phyloP scores from a whole-genome alignment of 192 early-diverging fungal genomes.

The Coemansia reversa region DNA sequence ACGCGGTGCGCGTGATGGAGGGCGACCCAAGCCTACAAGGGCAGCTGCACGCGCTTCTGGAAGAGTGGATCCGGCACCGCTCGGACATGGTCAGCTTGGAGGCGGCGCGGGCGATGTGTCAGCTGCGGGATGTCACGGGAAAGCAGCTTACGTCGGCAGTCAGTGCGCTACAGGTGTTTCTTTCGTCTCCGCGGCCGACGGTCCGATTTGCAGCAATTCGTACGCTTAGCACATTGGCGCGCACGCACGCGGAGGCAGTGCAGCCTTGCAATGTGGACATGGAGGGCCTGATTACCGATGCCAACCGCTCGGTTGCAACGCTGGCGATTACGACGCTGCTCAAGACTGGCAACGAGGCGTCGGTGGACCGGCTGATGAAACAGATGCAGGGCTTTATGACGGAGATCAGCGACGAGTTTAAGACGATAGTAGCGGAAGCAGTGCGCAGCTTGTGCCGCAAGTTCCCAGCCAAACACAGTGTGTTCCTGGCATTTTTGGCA shows the following conservation, averaged over 20 bases:
- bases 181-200: slow-evolving; percentile 89
- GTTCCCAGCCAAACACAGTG: slow-evolving; percentile 91
- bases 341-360: slow-evolving; percentile 98
- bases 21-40: slow-evolving; percentile 62
- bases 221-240: slow-evolving; percentile 89
- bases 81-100: slow-evolving; percentile 98
- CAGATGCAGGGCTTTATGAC: slow-evolving; percentile 98
- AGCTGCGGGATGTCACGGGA: slow-evolving; percentile 74
- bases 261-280: slow-evolving; percentile 97
- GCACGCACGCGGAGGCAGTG: slow-evolving; percentile 88
- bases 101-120: slow-evolving; percentile 94
- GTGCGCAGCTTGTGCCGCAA: slow-evolving; percentile 94
- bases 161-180: slow-evolving; percentile 86
- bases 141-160: slow-evolving; percentile 94
- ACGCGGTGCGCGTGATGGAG: slow-evolving; percentile 85
- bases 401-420: slow-evolving; percentile 99
- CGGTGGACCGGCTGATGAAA: slow-evolving; percentile 98
- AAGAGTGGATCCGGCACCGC: slow-evolving; percentile 89
- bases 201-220: slow-evolving; percentile 96
- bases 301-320: slow-evolving; percentile 95
- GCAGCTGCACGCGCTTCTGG: slow-evolving; percentile 77
- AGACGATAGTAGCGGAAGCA: slow-evolving; percentile 98
- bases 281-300: slow-evolving; percentile 95
- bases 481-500: slow-evolving; percentile 91
- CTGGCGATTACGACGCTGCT: slow-evolving; percentile 98